These are phyloP conservation scores for Yamadazyma dushanensis DNA, from an alignment of 1,139 yeast species.

Conservation along the genomic window DNA sequence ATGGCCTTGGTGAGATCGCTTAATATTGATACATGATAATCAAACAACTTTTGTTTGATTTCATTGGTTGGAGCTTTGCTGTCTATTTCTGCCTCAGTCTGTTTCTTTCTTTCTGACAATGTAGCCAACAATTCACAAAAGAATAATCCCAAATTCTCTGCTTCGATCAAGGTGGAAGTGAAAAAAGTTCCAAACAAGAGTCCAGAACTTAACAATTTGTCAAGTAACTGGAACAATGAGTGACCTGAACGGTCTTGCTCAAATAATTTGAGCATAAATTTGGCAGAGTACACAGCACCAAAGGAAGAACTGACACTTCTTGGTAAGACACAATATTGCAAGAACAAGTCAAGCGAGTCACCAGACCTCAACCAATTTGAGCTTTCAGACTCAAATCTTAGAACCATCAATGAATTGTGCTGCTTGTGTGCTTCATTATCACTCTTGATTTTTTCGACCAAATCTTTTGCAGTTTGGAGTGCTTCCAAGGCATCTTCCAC, in stretches of 20 bases:
- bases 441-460: conserved; percentile 24
- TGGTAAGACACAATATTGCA: conserved; percentile 73
- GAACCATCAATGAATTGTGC: no score
- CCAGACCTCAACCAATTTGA: conserved; percentile 25
- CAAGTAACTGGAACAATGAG: conserved; percentile 44
- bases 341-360: conserved; percentile 30
- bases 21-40: conserved; percentile 56
- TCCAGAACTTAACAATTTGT: conserved; percentile 49
- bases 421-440: conserved; percentile 32
- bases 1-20: conserved; percentile 51
- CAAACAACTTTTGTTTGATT: conserved; percentile 45
- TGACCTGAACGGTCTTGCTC: conserved; percentile 42
- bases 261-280: conserved; percentile 58
- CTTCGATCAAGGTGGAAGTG: conserved; percentile 73
- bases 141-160: conserved; percentile 82
- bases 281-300: conserved; percentile 76
- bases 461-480: conserved; percentile 25
- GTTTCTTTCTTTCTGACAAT: conserved; percentile 27
- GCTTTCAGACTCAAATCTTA: conserved; percentile 18
- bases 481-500: conserved; percentile 31
- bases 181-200: conserved; percentile 61
- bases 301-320: conserved; percentile 77
- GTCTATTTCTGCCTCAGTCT: conserved; percentile 34
- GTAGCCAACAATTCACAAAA: conserved; percentile 54
- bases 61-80: conserved; percentile 28